Evolutionary conservation across 2,329 filamentous ascomycete species (phyloP).

Genomic region (Paecilomyces variotii): DNA sequence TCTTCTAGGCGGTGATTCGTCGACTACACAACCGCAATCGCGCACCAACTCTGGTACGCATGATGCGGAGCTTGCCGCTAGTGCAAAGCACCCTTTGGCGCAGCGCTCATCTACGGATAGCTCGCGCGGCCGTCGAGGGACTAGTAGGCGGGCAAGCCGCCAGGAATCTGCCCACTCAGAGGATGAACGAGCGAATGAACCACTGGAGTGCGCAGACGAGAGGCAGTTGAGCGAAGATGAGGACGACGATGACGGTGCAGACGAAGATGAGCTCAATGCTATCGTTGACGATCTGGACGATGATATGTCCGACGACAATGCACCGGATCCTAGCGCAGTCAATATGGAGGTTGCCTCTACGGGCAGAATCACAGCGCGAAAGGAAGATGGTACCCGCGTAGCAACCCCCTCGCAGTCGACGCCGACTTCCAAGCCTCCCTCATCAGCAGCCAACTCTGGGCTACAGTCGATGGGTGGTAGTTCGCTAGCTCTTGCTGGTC

Average conservation of each 20-base stretch:
- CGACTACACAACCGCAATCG: slow-evolving; percentile 13
- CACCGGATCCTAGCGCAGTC: slow-evolving; percentile 76
- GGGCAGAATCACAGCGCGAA: slow-evolving; percentile 81
- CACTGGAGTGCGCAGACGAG: slow-evolving; percentile 89
- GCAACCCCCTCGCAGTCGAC: slow-evolving; percentile 65
- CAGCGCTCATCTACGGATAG: slow-evolving; percentile 27
- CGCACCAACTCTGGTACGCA: slow-evolving; percentile 11
- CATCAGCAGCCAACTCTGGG: slow-evolving; percentile 18
- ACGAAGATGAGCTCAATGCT: slow-evolving; percentile 64
- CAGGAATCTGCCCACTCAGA: slow-evolving; percentile 49
- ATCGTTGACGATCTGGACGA: slow-evolving; percentile 89
- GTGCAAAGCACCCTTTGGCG: slow-evolving; percentile 38
- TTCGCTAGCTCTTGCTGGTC: slow-evolving; percentile 46
- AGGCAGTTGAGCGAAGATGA: slow-evolving; percentile 67
- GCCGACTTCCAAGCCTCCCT: slow-evolving; percentile 37
- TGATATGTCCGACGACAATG: slow-evolving; percentile 65
- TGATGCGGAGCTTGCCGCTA: slow-evolving; percentile 6
- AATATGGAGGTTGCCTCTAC: slow-evolving; percentile 82
- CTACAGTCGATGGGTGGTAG: slow-evolving; percentile 17
- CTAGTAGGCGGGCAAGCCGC: slow-evolving; percentile 55
- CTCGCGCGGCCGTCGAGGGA: slow-evolving; percentile 30
- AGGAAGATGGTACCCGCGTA: slow-evolving; percentile 83
- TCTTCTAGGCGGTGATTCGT: slow-evolving; percentile 25
- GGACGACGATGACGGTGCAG: slow-evolving; percentile 52
- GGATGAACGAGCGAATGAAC: slow-evolving; percentile 57